Base-by-base conservation (phyloP, 1,284 basidiomycete species). In the Puccinia horiana region DNA sequence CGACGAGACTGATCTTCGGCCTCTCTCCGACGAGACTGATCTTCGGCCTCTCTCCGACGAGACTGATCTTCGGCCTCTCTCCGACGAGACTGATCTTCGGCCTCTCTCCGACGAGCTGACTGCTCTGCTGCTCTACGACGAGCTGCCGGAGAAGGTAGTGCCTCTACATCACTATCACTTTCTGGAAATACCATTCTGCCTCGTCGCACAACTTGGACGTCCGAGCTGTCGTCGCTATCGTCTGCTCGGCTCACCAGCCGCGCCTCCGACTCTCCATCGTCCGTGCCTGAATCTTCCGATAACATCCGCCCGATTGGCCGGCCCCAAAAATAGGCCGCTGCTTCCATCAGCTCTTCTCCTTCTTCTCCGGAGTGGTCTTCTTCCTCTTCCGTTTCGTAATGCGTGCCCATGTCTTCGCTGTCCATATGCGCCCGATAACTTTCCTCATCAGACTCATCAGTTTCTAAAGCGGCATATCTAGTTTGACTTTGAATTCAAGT, bases 371-470 rank as follows among this genome's bases (percentile, higher is more conserved):
- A 61, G 20, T 5, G 63, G 4, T 23, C 37, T 40, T 26, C 37
- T 52, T 52, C 70, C 20, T 35, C 72, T 32, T 74, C 72, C 16
- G 29, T 54, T 52, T 35, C 72, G 20, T 74, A 74, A 26, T 52
- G 52, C 23, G 72, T 74, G 1, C 72, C 72, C 72, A 74, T 74
- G 42, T 74, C 72, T 54, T 49, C 44, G 54, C 72, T 74, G 16
- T 74, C 44, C 1, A 14, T 3, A 35, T 54, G 49, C 40, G 32
- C 69, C 4, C 6, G 47, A 6, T 44, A 44, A 37, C 58, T 77
- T 40, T 77, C 61, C 12, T 65, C 76, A 32, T 77, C 76, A 9
- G 35, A 40, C 1, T 61, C 56, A 65, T 63, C 76, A 35, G 65
- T 69, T 20, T 69, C 65, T 44, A 69, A 69, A 42, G 40, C n/a